Conservation (phyloP, 2,329 filamentous ascomycete species). For the Chaetomiaceae sp. region DNA sequence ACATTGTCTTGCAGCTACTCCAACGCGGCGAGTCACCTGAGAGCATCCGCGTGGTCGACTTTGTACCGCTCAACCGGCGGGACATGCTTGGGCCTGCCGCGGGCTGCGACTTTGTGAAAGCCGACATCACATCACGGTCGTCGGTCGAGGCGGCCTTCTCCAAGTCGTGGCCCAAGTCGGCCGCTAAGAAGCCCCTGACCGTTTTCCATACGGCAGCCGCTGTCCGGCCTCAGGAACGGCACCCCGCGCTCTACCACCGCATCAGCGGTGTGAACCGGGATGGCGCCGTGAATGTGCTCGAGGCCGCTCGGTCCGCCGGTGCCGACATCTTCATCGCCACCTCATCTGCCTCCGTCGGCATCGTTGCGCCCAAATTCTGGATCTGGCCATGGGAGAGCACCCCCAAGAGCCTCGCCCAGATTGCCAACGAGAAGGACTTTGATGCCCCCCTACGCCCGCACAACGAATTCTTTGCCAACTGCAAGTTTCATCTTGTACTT, state of each 20-base stretch:
- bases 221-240: constrained; percentile 49
- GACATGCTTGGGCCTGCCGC: constrained; percentile 39
- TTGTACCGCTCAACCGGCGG: constrained; percentile 39
- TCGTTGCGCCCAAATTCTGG: constrained; percentile 41
- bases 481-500: constrained; percentile 6
- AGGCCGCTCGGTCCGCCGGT: constrained; percentile 41
- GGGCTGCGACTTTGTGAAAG: constrained; percentile 41
- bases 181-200: constrained; percentile 45
- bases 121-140: constrained; percentile 46
- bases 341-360: constrained; percentile 46
- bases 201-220: constrained; percentile 55
- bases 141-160: constrained; percentile 44
- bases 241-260: constrained; percentile 41
- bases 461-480: constrained; percentile 45
- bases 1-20: constrained; percentile 51
- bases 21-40: constrained; percentile 47
- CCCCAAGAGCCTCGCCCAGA: constrained; percentile 41
- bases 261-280: constrained; percentile 46
- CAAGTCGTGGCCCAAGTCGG: constrained; percentile 41
- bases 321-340: constrained; percentile 51
- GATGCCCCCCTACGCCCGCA: constrained; percentile 36
- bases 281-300: constrained; percentile 47
- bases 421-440: constrained; percentile 44
- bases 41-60: constrained; percentile 52
- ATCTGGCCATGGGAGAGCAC: constrained; percentile 40